Evolutionary conservation across 225 moss, liverwort and hornwort species (phyloP).

Genomic region (Pseudisothecium myosuroides): DNA sequence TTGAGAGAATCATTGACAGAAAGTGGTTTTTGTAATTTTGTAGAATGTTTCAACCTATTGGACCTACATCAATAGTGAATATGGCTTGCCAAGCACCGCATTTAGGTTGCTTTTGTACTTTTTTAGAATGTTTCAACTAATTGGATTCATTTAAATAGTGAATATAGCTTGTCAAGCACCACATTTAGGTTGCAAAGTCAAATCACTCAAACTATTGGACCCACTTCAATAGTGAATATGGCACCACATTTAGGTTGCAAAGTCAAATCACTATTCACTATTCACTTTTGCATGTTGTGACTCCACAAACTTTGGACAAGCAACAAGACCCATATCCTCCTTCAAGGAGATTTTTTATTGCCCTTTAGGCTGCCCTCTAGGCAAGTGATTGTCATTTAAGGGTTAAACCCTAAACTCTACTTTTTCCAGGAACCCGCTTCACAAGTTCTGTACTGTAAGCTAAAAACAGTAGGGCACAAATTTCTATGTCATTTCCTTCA

Average conservation of each 20-base stretch:
- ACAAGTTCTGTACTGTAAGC: neutral
- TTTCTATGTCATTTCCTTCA: neutral
- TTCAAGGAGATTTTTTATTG: neutral
- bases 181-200: too few relatives aligned
- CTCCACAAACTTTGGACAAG: neutral
- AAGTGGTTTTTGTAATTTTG: neutral
- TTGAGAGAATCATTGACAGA: neutral
- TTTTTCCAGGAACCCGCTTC: neutral
- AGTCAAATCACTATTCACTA: neutral
- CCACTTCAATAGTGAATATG: neutral
- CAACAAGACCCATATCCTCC: neutral
- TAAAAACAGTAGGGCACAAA: neutral
- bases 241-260: too few relatives aligned
- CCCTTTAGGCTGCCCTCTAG: neutral
- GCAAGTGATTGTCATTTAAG: neutral
- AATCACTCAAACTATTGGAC: rapidly evolving
- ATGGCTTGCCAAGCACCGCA: neutral
- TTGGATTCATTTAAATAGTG: too few relatives aligned
- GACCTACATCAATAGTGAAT: neutral
- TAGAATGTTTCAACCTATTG: neutral
- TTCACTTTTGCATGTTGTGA: neutral
- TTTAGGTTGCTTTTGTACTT: neutral
- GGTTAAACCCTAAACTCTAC: too few relatives aligned
- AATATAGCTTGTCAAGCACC: too few relatives aligned
- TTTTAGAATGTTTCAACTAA: too few relatives aligned